Base-by-base conservation (phyloP, 1,139 yeast genomes). In the Saccharomyces hybrid region DNA sequence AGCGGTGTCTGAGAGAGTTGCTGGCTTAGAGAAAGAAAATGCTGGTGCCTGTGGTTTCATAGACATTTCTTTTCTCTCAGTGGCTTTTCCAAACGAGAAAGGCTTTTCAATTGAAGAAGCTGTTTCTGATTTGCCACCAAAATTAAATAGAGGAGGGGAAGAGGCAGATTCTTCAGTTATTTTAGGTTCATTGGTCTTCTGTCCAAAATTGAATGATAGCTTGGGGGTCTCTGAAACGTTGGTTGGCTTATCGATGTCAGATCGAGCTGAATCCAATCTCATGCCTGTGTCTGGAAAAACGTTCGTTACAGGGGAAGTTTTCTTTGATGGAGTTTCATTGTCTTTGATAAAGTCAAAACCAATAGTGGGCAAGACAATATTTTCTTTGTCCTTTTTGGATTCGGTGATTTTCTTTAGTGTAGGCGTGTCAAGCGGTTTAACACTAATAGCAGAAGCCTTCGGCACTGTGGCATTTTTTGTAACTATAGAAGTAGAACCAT, bases 321-420 rank as follows among this genome's bases (percentile, higher is more conserved):
- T 55, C 51, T 60, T 59, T 0, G 64, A 54, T 6, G 64, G 63
- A 3, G 63, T 58, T 9, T 59, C 63, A 28, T 51, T 53, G n/a
- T 60, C 53, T 32, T 60, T 62, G 11, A 65, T 51, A 47, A 67
- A 67, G 54, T 66, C 68, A 47, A 67, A 67, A 1, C 69, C 70
- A 1, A 59, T 55, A 3, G 70, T 65, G 6, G 71, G 71, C 24
- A 57, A 46, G 8, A 65, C 51, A 32, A 54, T 50, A 38, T 55
- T 57, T 8, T 55, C 49, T 41, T 51, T 55, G 16, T 52, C 50
- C 12, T 28, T 32, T n/a, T 24, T 50, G 11, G 49, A 8, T 27
- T 16, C 32, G 4, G 31, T 9, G 2, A 19, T 28, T 6, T 48
- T 52, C 19, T 9, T 32, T 21, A 21, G 5, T 8, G 44, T 16